Base-by-base conservation (phyloP, 1,284 basidiomycete species). In the Lentinus polychrous region DNA sequence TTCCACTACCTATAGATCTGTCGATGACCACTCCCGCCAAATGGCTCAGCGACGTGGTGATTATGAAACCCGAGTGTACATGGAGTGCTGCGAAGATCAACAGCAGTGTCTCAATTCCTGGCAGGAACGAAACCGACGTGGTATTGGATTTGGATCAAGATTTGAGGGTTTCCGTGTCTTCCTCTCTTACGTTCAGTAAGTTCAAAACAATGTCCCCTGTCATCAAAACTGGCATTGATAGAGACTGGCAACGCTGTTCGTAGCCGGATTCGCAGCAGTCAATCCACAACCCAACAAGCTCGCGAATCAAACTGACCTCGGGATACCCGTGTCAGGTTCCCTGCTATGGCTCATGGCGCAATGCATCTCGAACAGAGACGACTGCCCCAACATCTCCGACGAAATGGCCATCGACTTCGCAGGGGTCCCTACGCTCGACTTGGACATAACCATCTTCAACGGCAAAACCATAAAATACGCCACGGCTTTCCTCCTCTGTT, bases 1-100 rank as follows among this genome's bases (percentile, higher is more conserved):
- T 48, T 15, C 46, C 46, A 18, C 20, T 31, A 15, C 46, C 46
- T 3, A 8, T 48, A 15, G 31, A 42, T 42, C 39, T 48, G 6
- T 39, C 22, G 17, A 12, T 18, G 3, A 22, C 10, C 32, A 39
- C 42, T 8, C 17, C 37, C 15, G 46, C 46, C 6, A 10, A 39
- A 14, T 48, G 46, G 46, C 31, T 48, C 5, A 42, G 39, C 8
- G 46, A 48, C 20, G 39, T 48, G 8, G 39, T 33, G 5, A 31
- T 48, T n/a, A 48, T 43, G 38, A n/a, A 48, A 11, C 46, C 46
- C 3, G 10, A 37, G 8, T 48, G 46, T 24, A 31, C 20, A 4
- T 48, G 40, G 38, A 40, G 39, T 23, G 12, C 12, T 8, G 14
- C 35, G 35, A n/a, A 27, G 27, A 4, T 27, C 27, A 27, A 27